Percentiles rank a stretch among this genome's conserved stretches.
phyloP scores from a whole-genome alignment of 23 red algal species.

The Gracilaria vermiculophylla region DNA sequence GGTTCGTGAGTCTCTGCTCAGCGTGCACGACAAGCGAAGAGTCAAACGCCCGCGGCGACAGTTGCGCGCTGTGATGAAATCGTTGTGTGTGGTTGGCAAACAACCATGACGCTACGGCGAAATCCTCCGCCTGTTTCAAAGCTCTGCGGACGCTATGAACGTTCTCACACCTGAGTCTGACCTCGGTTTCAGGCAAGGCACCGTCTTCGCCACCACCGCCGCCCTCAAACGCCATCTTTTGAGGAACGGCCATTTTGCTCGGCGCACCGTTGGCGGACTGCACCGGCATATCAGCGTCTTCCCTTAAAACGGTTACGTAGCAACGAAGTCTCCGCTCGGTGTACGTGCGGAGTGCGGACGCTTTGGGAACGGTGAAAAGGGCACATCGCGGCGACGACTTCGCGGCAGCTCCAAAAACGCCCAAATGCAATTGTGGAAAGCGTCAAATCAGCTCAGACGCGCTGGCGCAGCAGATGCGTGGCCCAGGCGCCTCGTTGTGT shows the following conservation, averaged over 20 bases:
- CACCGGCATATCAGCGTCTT: not conserved
- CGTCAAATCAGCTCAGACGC: not conserved
- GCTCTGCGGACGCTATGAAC: conserved; percentile 19
- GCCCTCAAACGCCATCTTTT: not conserved
- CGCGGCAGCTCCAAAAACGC: not conserved
- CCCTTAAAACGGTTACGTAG: not conserved
- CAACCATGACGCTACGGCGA: conserved; percentile 38
- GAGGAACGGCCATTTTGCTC: not conserved
- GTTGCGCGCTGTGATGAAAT: conserved; percentile 13
- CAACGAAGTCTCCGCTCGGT: not conserved
- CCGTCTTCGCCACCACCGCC: not conserved
- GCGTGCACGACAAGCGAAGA: conserved; percentile 1
- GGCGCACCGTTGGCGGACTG: not conserved
- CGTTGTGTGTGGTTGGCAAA: not conserved
- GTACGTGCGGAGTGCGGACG: not conserved
- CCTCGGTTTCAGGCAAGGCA: conserved; percentile 38
- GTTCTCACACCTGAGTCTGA: conserved; percentile 1
- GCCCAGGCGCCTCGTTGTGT: not conserved
- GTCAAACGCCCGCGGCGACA: conserved; percentile 12
- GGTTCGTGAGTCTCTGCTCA: not conserved
- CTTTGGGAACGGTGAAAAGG: too few species aligned
- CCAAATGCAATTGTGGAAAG: not conserved
- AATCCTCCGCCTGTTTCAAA: not conserved
- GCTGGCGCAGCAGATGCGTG: not conserved
- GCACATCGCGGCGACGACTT: too few species aligned